Evolutionary conservation across 2,329 filamentous ascomycete species (phyloP), one percentile per base, ranked within the genome.

Genomic region (Cladophialophora immunda): DNA sequence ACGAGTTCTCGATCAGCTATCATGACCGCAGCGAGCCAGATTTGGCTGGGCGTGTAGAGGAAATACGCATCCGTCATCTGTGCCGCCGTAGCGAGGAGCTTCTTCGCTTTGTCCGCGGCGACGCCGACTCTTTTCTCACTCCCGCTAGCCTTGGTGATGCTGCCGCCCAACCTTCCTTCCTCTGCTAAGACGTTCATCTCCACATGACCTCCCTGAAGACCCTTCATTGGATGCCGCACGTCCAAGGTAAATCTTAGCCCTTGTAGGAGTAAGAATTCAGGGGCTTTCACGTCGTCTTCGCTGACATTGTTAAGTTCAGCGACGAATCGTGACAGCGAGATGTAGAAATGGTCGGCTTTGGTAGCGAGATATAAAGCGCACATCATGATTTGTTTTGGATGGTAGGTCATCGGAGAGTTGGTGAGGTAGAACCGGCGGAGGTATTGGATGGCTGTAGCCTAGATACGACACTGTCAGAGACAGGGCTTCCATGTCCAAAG

Each of bases 1-100:
- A 78, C 77, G 4, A 84, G 73, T 2, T 80, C 79, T 29, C 75
- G 73, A 76, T 98, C 94, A 0, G 90, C 92, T 59, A 96, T 85
- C 15, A 90, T 84, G 30, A 97, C 80, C 0, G 94, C 89, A 0
- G 92, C 90, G 67, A 98, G 85, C 89, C 94, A 94, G 76, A 98
- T 97, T 78, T 99, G 95, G 27, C 92, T 91, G 0, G 95, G 95
- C 0, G 94, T 94, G 80, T 92, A 98, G 78, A 97, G 90, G 80
- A 98, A 97, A 81, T 98, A 98, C n/a, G 88, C 93, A 74, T 99
- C 95, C 29, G 94, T 97, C 68, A 97, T 85, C 58, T 97, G 82
- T 0, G 93, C 92, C 65, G 92, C 91, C 62, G 89, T 90, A 75
- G 92, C 92, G 62, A 96, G 86, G 55, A 92, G 84, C 22, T 89